Conservation (phyloP, 148 eudicot species). For the Persicaria tinctoria region DNA sequence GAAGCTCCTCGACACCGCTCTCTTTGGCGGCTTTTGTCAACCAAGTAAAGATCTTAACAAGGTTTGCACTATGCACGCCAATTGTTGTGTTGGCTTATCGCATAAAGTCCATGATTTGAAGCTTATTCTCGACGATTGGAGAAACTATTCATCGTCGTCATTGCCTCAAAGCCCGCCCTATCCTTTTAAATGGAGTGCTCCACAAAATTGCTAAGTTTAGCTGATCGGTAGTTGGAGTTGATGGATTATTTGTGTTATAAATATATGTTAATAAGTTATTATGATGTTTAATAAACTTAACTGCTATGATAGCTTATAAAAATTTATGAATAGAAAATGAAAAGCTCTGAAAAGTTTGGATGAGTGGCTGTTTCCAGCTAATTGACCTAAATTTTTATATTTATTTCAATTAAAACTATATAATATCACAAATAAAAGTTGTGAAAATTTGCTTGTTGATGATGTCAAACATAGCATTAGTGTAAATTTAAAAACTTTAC, state of each 20-base stretch:
- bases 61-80: constrained; percentile 67
- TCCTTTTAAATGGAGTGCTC: constrained; percentile 32
- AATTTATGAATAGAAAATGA: too few relatives aligned
- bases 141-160: constrained; percentile 20
- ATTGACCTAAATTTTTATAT: too few relatives aligned
- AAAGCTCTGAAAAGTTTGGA: too few relatives aligned
- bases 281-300: too few relatives aligned
- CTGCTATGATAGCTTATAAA: too few relatives aligned
- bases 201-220: constrained; percentile 21
- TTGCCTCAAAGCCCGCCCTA: constrained; percentile 10
- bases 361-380: too few relatives aligned
- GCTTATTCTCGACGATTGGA: constrained; percentile 50
- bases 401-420: too few relatives aligned
- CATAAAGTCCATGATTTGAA: constrained; percentile 42
- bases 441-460: not conserved
- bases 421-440: not conserved
- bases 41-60: constrained; percentile 36
- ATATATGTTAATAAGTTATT: not conserved
- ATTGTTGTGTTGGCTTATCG: constrained; percentile 50
- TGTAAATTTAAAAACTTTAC: not conserved
- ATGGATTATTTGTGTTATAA: too few relatives aligned
- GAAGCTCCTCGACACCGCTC: not conserved
- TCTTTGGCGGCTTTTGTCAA: not conserved
- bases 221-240: too few relatives aligned
- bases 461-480: not conserved